Percentiles rank a stretch among this genome's conserved stretches.
Conservation (phyloP, 371 early-diverging fungal species). For the Thermomucor indicae-seudaticae region DNA sequence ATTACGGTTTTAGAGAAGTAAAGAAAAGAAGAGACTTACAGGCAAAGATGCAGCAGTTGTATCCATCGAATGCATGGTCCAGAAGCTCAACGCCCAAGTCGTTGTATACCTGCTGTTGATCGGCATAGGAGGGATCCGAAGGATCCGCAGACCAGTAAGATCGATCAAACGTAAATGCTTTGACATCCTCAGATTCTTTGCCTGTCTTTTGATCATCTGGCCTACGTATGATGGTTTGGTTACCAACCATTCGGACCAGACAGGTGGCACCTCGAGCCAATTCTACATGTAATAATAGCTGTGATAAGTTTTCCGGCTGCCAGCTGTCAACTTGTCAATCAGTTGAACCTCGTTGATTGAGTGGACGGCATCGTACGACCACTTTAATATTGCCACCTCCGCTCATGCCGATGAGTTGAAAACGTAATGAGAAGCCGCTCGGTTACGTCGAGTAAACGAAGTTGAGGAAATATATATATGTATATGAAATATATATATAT, state of each 20-base stretch:
- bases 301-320: not conserved
- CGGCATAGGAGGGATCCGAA: constrained; percentile 62
- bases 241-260: constrained; percentile 66
- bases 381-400: constrained; percentile 65
- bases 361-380: constrained; percentile 75
- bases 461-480: too few relatives aligned
- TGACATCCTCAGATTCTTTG: constrained; percentile 42
- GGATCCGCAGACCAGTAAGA: constrained; percentile 82
- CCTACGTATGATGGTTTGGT: constrained; percentile 63
- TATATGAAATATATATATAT: too few relatives aligned
- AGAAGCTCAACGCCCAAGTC: constrained; percentile 75
- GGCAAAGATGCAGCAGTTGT: constrained; percentile 87
- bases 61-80: constrained; percentile 85
- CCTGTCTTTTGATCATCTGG: constrained; percentile 42
- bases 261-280: constrained; percentile 57
- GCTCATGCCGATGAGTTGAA: constrained; percentile 20
- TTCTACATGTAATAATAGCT: constrained; percentile 35
- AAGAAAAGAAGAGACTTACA: constrained; percentile 41
- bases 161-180: constrained; percentile 80
- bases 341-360: constrained; percentile 60
- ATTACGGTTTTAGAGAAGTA: not conserved
- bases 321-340: not conserved
- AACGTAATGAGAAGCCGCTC: too few relatives aligned
- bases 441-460: too few relatives aligned
- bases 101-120: constrained; percentile 73